Percentiles rank a stretch among this genome's conserved stretches.
phyloP scores from a whole-genome alignment of 2,329 filamentous ascomycete genomes.

The Davidsoniella australis region DNA sequence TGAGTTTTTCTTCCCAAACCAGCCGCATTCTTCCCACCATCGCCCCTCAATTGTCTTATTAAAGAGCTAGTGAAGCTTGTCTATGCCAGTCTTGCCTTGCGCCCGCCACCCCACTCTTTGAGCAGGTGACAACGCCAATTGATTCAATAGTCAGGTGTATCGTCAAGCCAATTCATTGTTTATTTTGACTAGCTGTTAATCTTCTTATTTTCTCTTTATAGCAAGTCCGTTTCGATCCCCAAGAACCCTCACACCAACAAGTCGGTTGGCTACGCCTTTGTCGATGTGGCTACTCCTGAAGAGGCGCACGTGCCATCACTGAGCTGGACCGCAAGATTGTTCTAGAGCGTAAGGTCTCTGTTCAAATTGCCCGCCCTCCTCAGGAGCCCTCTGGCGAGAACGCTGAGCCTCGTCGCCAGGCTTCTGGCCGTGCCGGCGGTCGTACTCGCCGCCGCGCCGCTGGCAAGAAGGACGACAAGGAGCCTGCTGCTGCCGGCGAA shows the following conservation, averaged over 20 bases:
- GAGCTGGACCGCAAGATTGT: slow-evolving; percentile 97
- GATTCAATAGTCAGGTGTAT: neutral
- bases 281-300: slow-evolving; percentile 84
- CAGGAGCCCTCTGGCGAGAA: slow-evolving; percentile 71
- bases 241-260: slow-evolving; percentile 98
- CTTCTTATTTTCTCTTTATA: slow-evolving; percentile 26
- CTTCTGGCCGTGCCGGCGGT: slow-evolving; percentile 49
- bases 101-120: neutral
- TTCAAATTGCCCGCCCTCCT: slow-evolving; percentile 95
- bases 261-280: slow-evolving; percentile 96
- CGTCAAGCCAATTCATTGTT: neutral
- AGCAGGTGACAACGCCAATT: neutral
- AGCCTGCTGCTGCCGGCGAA: slow-evolving; percentile 15
- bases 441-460: slow-evolving; percentile 47
- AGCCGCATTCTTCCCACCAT: neutral
- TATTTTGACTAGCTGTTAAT: neutral
- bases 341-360: slow-evolving; percentile 95
- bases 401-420: slow-evolving; percentile 43
- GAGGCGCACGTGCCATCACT: slow-evolving; percentile 91
- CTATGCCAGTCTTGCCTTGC: neutral
- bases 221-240: slow-evolving; percentile 96
- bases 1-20: slow-evolving; percentile 36
- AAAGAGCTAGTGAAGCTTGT: neutral
- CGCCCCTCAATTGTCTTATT: neutral
- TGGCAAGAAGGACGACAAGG: slow-evolving; percentile 30